Evolutionary conservation across 495 filamentous ascomycete species (phyloP), one percentile per base, ranked within the genome.

Genomic region (Neurospora tetraspora): DNA sequence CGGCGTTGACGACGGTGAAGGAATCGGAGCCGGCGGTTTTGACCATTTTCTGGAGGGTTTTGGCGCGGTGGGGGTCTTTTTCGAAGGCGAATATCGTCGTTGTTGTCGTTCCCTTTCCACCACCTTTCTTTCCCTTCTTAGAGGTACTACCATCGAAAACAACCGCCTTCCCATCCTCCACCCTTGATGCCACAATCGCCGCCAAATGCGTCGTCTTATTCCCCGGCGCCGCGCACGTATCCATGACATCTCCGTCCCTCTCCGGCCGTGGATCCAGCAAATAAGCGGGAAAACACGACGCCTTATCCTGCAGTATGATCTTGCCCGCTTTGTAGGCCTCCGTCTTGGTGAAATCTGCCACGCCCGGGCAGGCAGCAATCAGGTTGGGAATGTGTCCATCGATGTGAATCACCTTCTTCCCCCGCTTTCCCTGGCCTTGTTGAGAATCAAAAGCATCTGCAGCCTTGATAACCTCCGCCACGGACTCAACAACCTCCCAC

Each of bases 171-270:
- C 0, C 3, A 5, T 65, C 27, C 53, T 65, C 53, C 12, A 65
- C 71, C 73, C 65, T 39, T 14, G 27, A 16, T 5, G 14, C n/a
- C 14, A 92, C 74, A 18, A 98, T 85, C 4, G 92, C 91, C 12
- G 94, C 94, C 68, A 98, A 81, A 83, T 98, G 96, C 5, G 96
- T 98, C 2, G 96, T 98, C 81, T 99, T 99, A 78, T 99, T 99
- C 10, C 96, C 96, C 8, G 96, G 96, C 8, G 96, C 96, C 0
- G 96, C 91, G 78, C 94, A 97, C 1, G 93, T 92, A 82, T 99
- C 96, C 5, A 98, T 85, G 23, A 97, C 82, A 73, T 95, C 89
- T 3, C 92, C 93, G 71, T 89, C 84, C 68, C 88, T 85, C 69
- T 85, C 83, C 4, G 84, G 74, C 1, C 77, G 77, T 5, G 89